Base-by-base conservation (phyloP, 371 early-diverging fungal species). In the Mortierella sp. region DNA sequence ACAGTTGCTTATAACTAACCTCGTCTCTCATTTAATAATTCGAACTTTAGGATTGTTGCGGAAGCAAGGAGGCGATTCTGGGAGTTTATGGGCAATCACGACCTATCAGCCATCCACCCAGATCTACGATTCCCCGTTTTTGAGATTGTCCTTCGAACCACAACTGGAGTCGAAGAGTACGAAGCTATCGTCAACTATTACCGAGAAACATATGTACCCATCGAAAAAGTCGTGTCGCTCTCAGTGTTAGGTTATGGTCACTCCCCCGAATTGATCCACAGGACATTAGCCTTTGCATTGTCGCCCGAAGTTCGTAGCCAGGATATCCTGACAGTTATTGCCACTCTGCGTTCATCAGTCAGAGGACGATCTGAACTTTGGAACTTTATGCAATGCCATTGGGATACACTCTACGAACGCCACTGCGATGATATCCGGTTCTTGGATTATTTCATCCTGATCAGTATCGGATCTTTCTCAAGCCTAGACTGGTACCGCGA, bases 111-210 rank as follows among this genome's bases (percentile, higher is more conserved):
- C 0, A 68, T 98, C 43, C 93, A 94, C 70, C 94, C 97, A 49
- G 94, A 97, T 84, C 77, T 98, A 26, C 94, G 96, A n/a, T 90
- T 91, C 30, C 84, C 93, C 3, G 94, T 95, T 0, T 97, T 90
- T 83, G 85, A 86, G 68, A 91, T 94, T 68, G 95, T 93, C 5
- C 84, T 97, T 28, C 68, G 85, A 52, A 85, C 92, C 74, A 94
- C 94, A 14, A 54, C 64, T 2, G 91, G 89, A 35, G 86, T 86
- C 26, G 88, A 90, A 47, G 96, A 95, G 65, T 96, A 93, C 88
- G 94, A 96, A 37, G 84, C 88, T 9, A 87, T 96, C 49, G 84
- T 93, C 61, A 88, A 91, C 45, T 88, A 95, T 70, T 96, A 94
- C 81, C 85, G 89, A 54, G 93, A 93, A 68, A 88, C 91, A 18